phyloP scores from a whole-genome alignment of 345 rosid genomes.

The Hirschfeldia incana region DNA sequence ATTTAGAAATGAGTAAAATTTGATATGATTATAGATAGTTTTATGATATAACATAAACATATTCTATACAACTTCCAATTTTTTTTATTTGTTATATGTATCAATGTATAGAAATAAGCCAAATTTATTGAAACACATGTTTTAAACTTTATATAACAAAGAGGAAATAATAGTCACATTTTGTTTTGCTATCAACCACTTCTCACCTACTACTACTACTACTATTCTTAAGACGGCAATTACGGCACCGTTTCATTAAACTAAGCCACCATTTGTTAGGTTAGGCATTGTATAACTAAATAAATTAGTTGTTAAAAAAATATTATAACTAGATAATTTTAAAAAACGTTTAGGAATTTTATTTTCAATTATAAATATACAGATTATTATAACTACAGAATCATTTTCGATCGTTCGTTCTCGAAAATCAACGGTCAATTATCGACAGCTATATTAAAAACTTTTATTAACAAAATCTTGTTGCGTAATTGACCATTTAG shows the following conservation, averaged over 20 bases:
- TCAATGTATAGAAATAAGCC: not conserved
- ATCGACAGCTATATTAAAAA: not conserved
- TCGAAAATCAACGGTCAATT: slow-evolving; percentile 11
- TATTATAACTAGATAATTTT: no score
- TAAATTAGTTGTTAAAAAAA: no score
- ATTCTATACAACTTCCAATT: not conserved
- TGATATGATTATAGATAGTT: not conserved
- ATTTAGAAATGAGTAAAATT: no score
- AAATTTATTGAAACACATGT: not conserved
- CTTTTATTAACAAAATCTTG: not conserved
- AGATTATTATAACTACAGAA: no score
- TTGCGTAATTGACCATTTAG: slow-evolving; percentile 23
- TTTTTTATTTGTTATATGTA: not conserved
- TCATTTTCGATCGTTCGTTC: not conserved
- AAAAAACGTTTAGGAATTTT: not conserved
- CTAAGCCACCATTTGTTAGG: not conserved
- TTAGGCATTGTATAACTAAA: no score
- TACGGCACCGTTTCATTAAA: not conserved
- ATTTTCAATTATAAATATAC: no score
- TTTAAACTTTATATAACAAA: not conserved
- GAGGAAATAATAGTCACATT: not conserved
- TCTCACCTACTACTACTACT: slow-evolving; percentile 2
- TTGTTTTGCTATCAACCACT: not conserved
- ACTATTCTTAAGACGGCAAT: not conserved
- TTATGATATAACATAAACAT: not conserved